Percentiles rank a stretch among this genome's conserved stretches.
phyloP scores from a whole-genome alignment of 208 protist species.

The Leishmania arabica region DNA sequence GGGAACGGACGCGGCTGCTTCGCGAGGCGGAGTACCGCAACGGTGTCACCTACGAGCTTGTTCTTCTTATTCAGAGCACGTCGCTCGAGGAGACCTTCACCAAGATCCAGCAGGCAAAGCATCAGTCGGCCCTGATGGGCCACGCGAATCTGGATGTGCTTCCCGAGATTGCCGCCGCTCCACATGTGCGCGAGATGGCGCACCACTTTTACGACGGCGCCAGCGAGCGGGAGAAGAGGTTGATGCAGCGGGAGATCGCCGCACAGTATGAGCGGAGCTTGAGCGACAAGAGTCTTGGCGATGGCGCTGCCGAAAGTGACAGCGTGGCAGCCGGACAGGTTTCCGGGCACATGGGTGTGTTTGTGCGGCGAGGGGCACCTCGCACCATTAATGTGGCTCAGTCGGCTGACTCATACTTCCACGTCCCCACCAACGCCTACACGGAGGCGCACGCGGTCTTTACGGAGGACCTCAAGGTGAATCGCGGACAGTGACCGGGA shows the following conservation, averaged over 20 bases:
- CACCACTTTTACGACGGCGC: conserved; percentile 62
- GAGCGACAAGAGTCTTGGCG: not conserved
- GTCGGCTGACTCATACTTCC: conserved; percentile 78
- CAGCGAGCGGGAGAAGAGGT: conserved; percentile 12
- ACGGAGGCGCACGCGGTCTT: conserved; percentile 86
- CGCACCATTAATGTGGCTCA: conserved; percentile 59
- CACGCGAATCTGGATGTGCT: conserved; percentile 82
- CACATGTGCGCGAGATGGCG: conserved; percentile 66
- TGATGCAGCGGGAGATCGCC: not conserved
- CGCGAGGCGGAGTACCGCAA: conserved; percentile 60
- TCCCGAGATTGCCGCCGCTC: conserved; percentile 57
- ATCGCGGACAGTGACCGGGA: conserved; percentile 20
- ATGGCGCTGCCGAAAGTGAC: not conserved
- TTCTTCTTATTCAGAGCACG: conserved; percentile 74
- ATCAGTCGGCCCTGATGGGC: conserved; percentile 64
- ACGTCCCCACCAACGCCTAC: conserved; percentile 79
- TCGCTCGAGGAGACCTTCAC: conserved; percentile 53
- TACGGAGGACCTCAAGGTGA: conserved; percentile 80
- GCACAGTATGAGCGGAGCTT: not conserved
- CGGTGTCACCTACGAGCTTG: conserved; percentile 64
- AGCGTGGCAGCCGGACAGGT: not conserved
- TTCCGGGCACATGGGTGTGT: conserved; percentile 39
- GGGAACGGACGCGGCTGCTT: conserved; percentile 40
- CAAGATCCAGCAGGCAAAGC: conserved; percentile 64
- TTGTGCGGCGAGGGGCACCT: conserved; percentile 39